phyloP scores from a whole-genome alignment of 169 alveolate species.

The Plasmodium reichenowi region DNA sequence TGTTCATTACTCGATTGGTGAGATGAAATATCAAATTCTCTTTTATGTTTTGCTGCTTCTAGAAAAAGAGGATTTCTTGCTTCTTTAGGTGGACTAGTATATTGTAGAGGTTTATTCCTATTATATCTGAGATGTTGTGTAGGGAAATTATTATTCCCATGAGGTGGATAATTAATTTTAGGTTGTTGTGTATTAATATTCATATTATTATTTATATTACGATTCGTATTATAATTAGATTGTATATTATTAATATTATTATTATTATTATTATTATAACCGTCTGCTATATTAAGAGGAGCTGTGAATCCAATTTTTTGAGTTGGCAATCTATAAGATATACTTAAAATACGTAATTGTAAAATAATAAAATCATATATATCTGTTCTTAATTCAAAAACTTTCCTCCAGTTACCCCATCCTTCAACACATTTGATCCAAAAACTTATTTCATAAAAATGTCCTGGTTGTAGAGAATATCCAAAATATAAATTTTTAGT shows the following conservation, averaged over 20 bases:
- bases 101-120: conserved; percentile 36
- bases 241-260: neutral
- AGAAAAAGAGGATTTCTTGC: conserved; percentile 21
- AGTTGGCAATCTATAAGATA: conserved; percentile 81
- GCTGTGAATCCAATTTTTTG: conserved; percentile 84
- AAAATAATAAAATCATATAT: conserved; percentile 81
- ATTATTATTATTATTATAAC: neutral
- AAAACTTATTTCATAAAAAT: conserved; percentile 81
- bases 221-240: neutral
- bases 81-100: conserved; percentile 46
- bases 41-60: conserved; percentile 32
- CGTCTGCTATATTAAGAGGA: conserved; percentile 70
- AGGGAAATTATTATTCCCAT: neutral
- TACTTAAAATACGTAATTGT: conserved; percentile 79
- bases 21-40: conserved; percentile 21
- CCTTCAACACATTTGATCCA: conserved; percentile 88
- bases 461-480: conserved; percentile 87
- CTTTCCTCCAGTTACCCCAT: conserved; percentile 88
- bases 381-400: conserved; percentile 82
- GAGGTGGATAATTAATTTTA: no score
- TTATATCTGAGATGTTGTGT: conserved; percentile 2
- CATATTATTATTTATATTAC: neutral
- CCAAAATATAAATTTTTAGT: conserved; percentile 83
- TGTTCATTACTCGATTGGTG: no score
- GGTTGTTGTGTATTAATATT: neutral